Base-by-base conservation (phyloP, 148 eudicot genomes). In the Silene latifolia region DNA sequence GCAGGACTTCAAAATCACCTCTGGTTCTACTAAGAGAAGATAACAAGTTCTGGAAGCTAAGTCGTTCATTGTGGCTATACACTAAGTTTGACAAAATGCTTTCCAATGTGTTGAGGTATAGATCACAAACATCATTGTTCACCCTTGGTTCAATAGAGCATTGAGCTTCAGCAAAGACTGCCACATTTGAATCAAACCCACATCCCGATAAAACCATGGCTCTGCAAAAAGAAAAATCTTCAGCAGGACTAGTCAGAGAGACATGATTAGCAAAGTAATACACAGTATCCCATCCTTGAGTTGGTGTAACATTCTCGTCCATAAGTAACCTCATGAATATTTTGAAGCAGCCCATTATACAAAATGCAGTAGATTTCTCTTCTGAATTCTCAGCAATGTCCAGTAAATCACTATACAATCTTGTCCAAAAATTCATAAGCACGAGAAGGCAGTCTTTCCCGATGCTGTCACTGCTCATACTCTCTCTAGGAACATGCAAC, bases 191-290 rank as follows among this genome's bases (percentile, higher is more conserved):
- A 76, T 77, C 83, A 72, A 96, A 87, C n/a, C 78, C 81, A 81
- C 94, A 89, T 19, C 90, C 95, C 66, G 97, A 86, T 73, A 86
- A 79, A 73, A 89, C 74, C 99, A 96, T 89, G 76, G 92, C 87
- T 77, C 83, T 81, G 85, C 91, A 90, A 79, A 96, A 90, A 77
- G 76, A 78, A 23, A 71, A 85, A 44, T 78, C 78, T 73, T 85
- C 90, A 48, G 72, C 80, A 67, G 79, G 79, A 72, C 71, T 73
- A 68, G 79, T 82, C 56, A 56, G 54, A 61, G 87, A 77, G 61
- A 87, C 82, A 67, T 78, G 57, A 67, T 70, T 78, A 67, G 83
- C 83, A 76, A 82, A 96, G 70, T 76, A 79, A 78, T 84, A 73
- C 74, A 92, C 71, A 74, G 89, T 83, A 62, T 76, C 80, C 98